Evolutionary conservation across 192 early-diverging fungal species (phyloP).

Genomic region (Coemansia reversa): DNA sequence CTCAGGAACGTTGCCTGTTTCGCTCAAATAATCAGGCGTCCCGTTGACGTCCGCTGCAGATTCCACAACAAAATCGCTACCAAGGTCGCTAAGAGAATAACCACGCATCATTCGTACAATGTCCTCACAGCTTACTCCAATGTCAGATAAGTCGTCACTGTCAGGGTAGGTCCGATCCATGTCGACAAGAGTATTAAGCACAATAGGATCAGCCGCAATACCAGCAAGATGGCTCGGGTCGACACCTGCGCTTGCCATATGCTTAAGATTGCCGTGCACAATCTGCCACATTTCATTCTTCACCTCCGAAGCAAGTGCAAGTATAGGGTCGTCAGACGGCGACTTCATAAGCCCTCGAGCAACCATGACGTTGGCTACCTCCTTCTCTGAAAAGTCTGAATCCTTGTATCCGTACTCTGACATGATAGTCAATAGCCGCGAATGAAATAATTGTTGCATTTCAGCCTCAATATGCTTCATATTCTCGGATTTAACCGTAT

Average conservation of each 20-base stretch:
- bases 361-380: constrained; percentile 36
- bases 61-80: background rate
- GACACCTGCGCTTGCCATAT: constrained; percentile 21
- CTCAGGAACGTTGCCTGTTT: background rate
- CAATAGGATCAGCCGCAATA: constrained; percentile 23
- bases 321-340: constrained; percentile 26
- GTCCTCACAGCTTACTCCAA: constrained; percentile 8
- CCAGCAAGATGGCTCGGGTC: constrained; percentile 25
- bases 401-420: constrained; percentile 32
- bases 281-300: constrained; percentile 38
- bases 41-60: background rate
- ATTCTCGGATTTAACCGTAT: constrained; percentile 16
- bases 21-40: background rate
- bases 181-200: constrained; percentile 20
- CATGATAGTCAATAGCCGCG: constrained; percentile 36
- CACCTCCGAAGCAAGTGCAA: constrained; percentile 39
- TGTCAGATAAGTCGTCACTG: constrained; percentile 8
- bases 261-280: constrained; percentile 29
- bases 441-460: constrained; percentile 34
- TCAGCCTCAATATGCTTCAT: constrained; percentile 33
- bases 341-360: constrained; percentile 30
- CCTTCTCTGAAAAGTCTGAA: constrained; percentile 20
- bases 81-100: constrained; percentile 12
- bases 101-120: constrained; percentile 15
- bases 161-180: constrained; percentile 14